Base-by-base conservation (phyloP, 192 early-diverging fungal genomes). In the Martensiomyces pterosporus region DNA sequence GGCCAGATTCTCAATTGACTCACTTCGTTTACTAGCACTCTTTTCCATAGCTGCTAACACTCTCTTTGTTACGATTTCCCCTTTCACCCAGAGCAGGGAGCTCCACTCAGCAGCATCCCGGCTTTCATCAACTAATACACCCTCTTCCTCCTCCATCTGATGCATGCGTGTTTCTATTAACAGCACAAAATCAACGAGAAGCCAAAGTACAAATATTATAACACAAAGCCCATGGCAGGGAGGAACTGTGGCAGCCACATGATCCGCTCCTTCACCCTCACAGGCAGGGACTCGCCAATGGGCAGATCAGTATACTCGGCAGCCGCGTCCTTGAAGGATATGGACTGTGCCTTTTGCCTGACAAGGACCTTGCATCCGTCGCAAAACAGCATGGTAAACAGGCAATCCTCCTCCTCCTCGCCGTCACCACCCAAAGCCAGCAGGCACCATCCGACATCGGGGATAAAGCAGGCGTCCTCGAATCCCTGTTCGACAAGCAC, bases 381-480 rank as follows among this genome's bases (percentile, higher is more conserved):
- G 41, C 48, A 57, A 34, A 67, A 74, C 33, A 66, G 48, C 24
- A 74, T 61, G 14, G 64, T 52, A 13, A 73, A 52, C 1, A 50
- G 27, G 24, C 43, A 56, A 43, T 60, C 57, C 12, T 57, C 58
- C 4, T 57, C 58, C 2, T 44, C 43, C 2, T 52, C 49, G 16
- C 27, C 18, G 8, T 16, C 13, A 0, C 18, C 9, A 10, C 48
- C 60, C 47, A 63, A 44, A 18, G 47, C 53, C 1, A 52, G 60
- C 43, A 77, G 39, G 32, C 75, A 77, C 75, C 75, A 77, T 13
- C 75, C 75, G 16, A 77, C 55, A 0, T 64, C 47, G 1, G 64
- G 64, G 23, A 77, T 64, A 44, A 61, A 77, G 26, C 68, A 54
- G 0, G 57, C 60, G 23, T 42, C 43, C 9, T 54, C 33, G 15